Conservation (phyloP, 2,329 filamentous ascomycete genomes). For the Oidium heveae region DNA sequence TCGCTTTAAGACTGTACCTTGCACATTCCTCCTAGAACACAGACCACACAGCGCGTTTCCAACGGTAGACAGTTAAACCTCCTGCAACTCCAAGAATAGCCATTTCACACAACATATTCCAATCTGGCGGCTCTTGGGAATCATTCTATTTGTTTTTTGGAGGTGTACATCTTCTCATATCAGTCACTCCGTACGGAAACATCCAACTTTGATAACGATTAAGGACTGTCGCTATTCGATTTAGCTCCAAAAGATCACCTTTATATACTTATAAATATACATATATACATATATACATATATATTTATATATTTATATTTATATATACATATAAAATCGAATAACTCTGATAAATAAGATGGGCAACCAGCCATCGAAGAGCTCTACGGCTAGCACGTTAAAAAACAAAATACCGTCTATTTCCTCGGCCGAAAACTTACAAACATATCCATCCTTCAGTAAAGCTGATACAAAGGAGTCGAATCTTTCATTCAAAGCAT, state of each 20-base stretch:
- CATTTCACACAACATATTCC: not conserved
- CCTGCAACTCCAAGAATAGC: not conserved
- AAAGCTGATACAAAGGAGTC: slow-evolving; percentile 87
- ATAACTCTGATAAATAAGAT: slow-evolving; percentile 19
- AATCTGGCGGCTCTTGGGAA: not conserved
- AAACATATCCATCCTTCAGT: slow-evolving; percentile 77
- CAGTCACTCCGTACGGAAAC: not conserved
- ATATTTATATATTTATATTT: no score
- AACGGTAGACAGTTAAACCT: not conserved
- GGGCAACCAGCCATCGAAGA: slow-evolving; percentile 47
- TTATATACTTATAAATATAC: no score
- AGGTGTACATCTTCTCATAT: not conserved
- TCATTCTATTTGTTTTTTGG: not conserved
- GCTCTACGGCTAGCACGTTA: slow-evolving; percentile 11
- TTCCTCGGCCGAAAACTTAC: slow-evolving; percentile 22
- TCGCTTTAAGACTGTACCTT: no score
- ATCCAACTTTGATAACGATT: not conserved
- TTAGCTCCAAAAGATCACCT: not conserved
- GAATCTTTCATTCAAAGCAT: slow-evolving; percentile 50
- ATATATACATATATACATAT: no score
- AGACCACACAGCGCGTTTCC: not conserved
- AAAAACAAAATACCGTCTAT: slow-evolving; percentile 11
- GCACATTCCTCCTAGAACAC: no score
- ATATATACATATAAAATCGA: no score
- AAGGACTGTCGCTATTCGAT: not conserved